Conservation (phyloP, 257 asterid genomes). For the Gentiana macrophylla region DNA sequence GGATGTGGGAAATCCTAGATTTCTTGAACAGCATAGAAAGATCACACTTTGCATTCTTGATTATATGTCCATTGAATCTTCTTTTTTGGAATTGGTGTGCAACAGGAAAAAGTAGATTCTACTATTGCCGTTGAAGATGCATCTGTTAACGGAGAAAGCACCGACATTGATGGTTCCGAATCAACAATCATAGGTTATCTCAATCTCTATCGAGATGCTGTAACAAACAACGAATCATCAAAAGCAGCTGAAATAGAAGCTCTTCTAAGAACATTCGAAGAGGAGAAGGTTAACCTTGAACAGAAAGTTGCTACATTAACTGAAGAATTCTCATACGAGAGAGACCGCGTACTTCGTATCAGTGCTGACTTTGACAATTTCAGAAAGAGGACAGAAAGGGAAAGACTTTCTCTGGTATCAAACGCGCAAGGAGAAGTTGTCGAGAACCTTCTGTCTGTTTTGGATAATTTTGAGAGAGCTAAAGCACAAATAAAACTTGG, state of each 20-base stretch:
- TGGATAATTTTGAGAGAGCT: slow-evolving; percentile 89
- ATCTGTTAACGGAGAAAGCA: slow-evolving; percentile 26
- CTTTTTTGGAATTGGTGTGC: slow-evolving; percentile 1
- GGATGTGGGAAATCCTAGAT: not conserved
- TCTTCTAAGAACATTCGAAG: slow-evolving; percentile 48
- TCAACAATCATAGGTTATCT: slow-evolving; percentile 44
- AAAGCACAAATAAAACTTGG: slow-evolving; percentile 62
- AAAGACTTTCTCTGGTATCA: slow-evolving; percentile 47
- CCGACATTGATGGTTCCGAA: slow-evolving; percentile 30
- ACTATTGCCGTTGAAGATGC: slow-evolving; percentile 23
- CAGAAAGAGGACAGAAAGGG: slow-evolving; percentile 70
- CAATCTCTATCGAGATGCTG: slow-evolving; percentile 54
- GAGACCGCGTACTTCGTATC: slow-evolving; percentile 58
- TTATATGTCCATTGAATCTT: not conserved
- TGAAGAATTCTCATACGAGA: slow-evolving; percentile 54
- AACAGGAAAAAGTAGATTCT: slow-evolving; percentile 37
- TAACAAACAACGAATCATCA: slow-evolving; percentile 47
- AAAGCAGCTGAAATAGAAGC: slow-evolving; percentile 56
- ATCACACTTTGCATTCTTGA: not conserved
- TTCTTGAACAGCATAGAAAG: not conserved
- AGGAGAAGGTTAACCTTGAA: slow-evolving; percentile 49
- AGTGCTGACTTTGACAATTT: slow-evolving; percentile 83
- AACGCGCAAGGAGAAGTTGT: slow-evolving; percentile 79
- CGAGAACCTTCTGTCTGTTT: slow-evolving; percentile 58
- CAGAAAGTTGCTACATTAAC: slow-evolving; percentile 36